Base-by-base conservation (phyloP, 1,139 yeast species). In the Yamadazyma buinensis region DNA sequence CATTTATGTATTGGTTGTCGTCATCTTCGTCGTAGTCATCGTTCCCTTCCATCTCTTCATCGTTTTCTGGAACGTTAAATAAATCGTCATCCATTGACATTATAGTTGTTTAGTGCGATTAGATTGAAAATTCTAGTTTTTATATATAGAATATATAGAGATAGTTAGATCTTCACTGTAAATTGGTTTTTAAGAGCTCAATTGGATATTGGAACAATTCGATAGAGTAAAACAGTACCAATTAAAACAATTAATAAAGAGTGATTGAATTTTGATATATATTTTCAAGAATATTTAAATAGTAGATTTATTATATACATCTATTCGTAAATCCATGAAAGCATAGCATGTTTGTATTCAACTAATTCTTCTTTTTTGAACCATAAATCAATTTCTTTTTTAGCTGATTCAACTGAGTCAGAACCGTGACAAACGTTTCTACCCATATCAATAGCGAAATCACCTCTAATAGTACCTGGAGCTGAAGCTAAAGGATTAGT, bases 391-490 rank as follows among this genome's bases (percentile, higher is more conserved):
- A 94, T 92, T 79, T 94, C 99, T 78, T 85, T 86, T 68, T 87
- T 72, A 61, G 99, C 99, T 54, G 84, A 75, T 75, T 90, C 98
- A 61, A 94, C 98, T 49, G 97, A 87, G 80, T 94, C 99, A 51
- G 97, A 90, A 68, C 98, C 99, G 80, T 94, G 99, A 66, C 85
- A 77, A 57, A 92, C 96, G 80, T 94, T 94, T 84, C 99, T 88
- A 67, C 99, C 98, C 80, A 87, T 87, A 72, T 94, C 98, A 58
- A 84, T 67, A 59, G 92, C 95, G 51, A 70, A 84, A 75, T 92
- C 97, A 67, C 96, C 97, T 78, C 99, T 88, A 80, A 94, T 92
- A 73, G 99, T 92, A 69, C 98, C 99, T 69, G 97, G 97, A 52
- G 95, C 92, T 55, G 96, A 85, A 57, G 77, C 80, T 65, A 84